phyloP scores from a whole-genome alignment of 139 green algal species.

The Chara braunii region DNA sequence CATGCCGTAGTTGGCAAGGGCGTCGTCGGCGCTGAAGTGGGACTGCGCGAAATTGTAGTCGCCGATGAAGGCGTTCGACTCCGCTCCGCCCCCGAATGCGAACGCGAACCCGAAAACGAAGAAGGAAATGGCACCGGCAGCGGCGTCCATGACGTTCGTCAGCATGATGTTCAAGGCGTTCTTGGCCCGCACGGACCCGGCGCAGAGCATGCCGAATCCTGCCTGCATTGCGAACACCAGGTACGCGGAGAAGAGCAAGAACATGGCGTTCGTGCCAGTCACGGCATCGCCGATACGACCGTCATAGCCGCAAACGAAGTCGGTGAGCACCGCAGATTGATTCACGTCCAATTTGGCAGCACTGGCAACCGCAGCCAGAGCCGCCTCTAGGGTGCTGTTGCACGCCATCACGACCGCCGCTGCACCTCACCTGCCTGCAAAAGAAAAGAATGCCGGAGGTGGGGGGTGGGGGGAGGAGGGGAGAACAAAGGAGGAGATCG shows the following conservation, averaged over 20 bases:
- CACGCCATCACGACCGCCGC: too few relatives aligned
- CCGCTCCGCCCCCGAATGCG: slow-evolving; percentile 48
- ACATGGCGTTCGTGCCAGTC: slow-evolving; percentile 22
- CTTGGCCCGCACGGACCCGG: slow-evolving; percentile 72
- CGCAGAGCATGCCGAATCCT: slow-evolving; percentile 81
- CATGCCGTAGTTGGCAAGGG: too few relatives aligned
- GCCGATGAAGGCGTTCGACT: slow-evolving; percentile 61
- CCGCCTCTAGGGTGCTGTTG: too few relatives aligned
- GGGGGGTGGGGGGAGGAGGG: too few relatives aligned
- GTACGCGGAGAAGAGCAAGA: slow-evolving; percentile 54
- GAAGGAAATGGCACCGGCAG: slow-evolving; percentile 56
- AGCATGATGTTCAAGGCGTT: slow-evolving; percentile 87
- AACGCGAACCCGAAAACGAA: slow-evolving; percentile 59
- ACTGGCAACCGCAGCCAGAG: too few relatives aligned
- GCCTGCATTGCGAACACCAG: slow-evolving; percentile 81
- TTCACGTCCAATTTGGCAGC: too few relatives aligned
- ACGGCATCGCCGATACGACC: neutral
- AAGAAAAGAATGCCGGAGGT: too few relatives aligned
- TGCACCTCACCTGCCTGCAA: too few relatives aligned
- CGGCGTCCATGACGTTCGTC: slow-evolving; percentile 73
- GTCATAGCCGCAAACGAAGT: too few relatives aligned
- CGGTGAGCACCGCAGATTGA: too few relatives aligned
- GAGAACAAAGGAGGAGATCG: too few relatives aligned
- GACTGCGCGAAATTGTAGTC: slow-evolving; percentile 41
- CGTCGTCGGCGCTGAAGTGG: too few relatives aligned